A percentile compares a stretch with the other conserved stretches of the same genome.
Evolutionary conservation across 345 rosid genomes (phyloP).

Genomic region (Isatis tinctoria): DNA sequence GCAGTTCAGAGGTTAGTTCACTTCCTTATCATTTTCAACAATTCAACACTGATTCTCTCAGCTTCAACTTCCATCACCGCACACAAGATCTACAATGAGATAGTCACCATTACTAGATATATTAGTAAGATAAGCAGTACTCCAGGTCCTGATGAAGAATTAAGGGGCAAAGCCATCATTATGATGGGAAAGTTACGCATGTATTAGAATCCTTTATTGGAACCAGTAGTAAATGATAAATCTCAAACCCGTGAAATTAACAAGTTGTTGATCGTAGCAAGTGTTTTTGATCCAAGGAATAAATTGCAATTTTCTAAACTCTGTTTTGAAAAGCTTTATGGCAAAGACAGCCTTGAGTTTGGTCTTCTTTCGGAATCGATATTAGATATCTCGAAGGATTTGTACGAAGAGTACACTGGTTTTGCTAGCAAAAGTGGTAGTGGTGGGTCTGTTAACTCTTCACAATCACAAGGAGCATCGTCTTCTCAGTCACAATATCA

Average conservation of each 20-base stretch:
- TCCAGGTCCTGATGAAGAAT: no score
- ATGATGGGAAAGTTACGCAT: no score
- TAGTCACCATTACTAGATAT: not conserved
- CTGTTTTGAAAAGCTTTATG: not conserved
- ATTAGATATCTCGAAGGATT: not conserved
- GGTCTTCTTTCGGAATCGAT: not conserved
- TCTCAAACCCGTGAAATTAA: not conserved
- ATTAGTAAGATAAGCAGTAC: no score
- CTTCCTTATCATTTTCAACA: not conserved
- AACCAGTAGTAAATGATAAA: no score
- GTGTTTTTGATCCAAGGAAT: not conserved
- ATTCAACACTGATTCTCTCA: not conserved
- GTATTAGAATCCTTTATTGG: no score
- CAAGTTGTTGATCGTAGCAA: not conserved
- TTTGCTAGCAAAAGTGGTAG: not conserved
- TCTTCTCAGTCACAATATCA: not conserved
- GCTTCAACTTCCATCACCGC: not conserved
- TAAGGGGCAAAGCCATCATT: no score
- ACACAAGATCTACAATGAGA: not conserved
- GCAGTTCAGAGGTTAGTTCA: not conserved
- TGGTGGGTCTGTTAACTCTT: not conserved
- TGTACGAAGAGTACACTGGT: not conserved
- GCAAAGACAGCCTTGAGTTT: not conserved
- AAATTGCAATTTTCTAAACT: not conserved
- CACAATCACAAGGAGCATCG: not conserved